Conservation (phyloP, 257 asterid species). For the Solanum microdontum region DNA sequence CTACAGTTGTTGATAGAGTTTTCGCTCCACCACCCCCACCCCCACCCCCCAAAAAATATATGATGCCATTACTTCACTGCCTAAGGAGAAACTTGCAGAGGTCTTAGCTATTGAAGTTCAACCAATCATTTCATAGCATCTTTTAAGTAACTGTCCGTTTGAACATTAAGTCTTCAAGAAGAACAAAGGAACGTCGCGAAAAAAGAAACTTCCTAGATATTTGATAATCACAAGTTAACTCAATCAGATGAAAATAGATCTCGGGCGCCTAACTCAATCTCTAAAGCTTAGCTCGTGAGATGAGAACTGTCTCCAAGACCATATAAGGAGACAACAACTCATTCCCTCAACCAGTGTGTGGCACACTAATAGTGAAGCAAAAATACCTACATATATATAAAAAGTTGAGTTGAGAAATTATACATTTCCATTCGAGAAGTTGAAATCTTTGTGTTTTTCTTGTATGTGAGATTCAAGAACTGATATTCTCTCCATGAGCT, state of each 20-base stretch:
- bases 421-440: not conserved
- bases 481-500: constrained; percentile 12
- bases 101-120: not conserved
- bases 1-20: not conserved
- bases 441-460: not conserved
- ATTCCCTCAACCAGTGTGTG: not conserved
- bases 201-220: not conserved
- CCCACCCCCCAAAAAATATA: not conserved
- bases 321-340: not conserved
- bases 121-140: not conserved
- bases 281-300: not conserved
- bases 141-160: not conserved
- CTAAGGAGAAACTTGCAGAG: not conserved
- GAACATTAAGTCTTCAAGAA: not conserved
- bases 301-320: not conserved
- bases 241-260: not conserved
- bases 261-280: not conserved
- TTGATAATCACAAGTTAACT: not conserved
- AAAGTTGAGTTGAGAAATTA: not conserved
- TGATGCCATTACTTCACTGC: not conserved
- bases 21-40: too few relatives aligned
- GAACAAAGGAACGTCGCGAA: not conserved
- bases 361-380: not conserved
- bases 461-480: constrained; percentile 5
- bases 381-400: not conserved